Evolutionary conservation across 805 yeast species (phyloP).

Genomic region (Priceomyces medius): DNA sequence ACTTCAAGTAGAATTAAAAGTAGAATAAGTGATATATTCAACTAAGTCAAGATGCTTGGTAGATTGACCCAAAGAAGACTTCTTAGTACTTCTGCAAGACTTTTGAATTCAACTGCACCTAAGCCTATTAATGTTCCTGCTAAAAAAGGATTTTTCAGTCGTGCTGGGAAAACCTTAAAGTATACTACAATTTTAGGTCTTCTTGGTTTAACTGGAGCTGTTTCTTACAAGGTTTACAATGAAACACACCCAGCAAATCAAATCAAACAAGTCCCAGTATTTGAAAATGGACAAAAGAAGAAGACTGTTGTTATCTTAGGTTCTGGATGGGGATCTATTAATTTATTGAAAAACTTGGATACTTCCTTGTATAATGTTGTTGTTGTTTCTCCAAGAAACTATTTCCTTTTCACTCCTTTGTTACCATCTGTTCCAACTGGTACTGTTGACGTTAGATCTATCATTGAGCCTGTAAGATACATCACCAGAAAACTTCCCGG

Average conservation of each 20-base stretch:
- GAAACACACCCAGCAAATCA: slow-evolving; percentile 65
- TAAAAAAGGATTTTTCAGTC: slow-evolving; percentile 28
- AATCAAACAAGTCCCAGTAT: slow-evolving; percentile 55
- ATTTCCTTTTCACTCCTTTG: slow-evolving; percentile 93
- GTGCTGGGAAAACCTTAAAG: slow-evolving; percentile 48
- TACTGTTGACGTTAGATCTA: slow-evolving; percentile 84
- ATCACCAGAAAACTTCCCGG: slow-evolving; percentile 78
- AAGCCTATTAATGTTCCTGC: slow-evolving; percentile 12
- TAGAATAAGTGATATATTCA: neutral
- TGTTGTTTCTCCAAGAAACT: slow-evolving; percentile 91
- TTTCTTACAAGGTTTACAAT: slow-evolving; percentile 55
- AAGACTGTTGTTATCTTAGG: slow-evolving; percentile 79
- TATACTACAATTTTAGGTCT: slow-evolving; percentile 50
- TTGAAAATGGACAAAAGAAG: slow-evolving; percentile 58
- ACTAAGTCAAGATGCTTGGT: slow-evolving; percentile 5
- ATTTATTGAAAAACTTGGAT: slow-evolving; percentile 80
- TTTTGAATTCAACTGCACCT: slow-evolving; percentile 14
- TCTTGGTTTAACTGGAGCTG: slow-evolving; percentile 52
- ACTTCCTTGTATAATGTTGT: slow-evolving; percentile 85
- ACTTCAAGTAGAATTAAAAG: neutral
- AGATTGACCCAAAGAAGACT: slow-evolving; percentile 15
- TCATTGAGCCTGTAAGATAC: slow-evolving; percentile 88
- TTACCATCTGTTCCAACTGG: slow-evolving; percentile 95
- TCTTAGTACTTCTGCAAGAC: slow-evolving; percentile 22
- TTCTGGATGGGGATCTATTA: slow-evolving; percentile 94